Evolutionary conservation across 495 filamentous ascomycete genomes (phyloP).

Genomic region (Penicillium robsamsonii): DNA sequence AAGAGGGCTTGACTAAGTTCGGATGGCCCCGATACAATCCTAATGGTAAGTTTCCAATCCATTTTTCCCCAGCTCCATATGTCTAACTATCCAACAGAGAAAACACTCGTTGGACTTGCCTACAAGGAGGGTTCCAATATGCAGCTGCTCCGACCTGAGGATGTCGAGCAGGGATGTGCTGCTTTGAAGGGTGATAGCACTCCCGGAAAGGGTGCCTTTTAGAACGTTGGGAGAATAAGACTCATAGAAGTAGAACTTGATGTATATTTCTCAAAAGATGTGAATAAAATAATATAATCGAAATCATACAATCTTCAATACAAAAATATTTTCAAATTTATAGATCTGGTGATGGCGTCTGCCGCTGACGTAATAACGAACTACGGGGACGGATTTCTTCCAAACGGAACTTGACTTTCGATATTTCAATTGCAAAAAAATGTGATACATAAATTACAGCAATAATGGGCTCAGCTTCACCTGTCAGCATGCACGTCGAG

Average conservation of each 20-base stretch:
- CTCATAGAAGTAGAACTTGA: background rate
- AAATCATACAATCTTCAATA: too few relatives aligned
- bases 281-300: too few relatives aligned
- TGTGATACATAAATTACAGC: background rate
- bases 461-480: conserved; percentile 23
- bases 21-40: conserved; percentile 41
- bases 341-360: background rate
- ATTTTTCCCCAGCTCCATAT: background rate
- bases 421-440: background rate
- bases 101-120: conserved; percentile 5
- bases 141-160: background rate
- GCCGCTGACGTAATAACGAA: conserved; percentile 4
- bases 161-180: conserved; percentile 10
- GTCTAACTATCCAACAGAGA: background rate
- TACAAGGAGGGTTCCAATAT: background rate
- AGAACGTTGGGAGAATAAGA: background rate
- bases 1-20: conserved; percentile 37
- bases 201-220: conserved; percentile 5
- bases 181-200: conserved; percentile 1
- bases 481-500: conserved; percentile 16
- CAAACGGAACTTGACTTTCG: background rate
- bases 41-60: conserved; percentile 13
- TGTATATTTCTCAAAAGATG: background rate
- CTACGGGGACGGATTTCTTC: background rate
- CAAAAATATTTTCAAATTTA: background rate